Evolutionary conservation across 345 rosid genomes (phyloP), one percentile per base, ranked within the genome.

Genomic region (Eucalyptus caleyi): DNA sequence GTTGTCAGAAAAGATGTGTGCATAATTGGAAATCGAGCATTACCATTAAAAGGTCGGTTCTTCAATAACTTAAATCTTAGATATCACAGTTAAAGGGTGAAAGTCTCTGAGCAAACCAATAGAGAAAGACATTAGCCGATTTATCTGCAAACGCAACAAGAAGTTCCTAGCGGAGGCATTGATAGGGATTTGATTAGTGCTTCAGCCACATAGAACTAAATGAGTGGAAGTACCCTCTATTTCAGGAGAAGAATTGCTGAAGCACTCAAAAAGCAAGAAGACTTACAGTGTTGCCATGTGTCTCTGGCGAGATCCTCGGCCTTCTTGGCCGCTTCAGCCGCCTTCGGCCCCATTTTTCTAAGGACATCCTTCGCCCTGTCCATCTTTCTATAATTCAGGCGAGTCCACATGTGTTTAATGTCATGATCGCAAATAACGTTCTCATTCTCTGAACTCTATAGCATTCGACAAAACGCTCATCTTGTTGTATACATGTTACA

Each of bases 261-360:
- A 86, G 37, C 86, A 54, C n/a, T 81, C 65, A 26, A 86, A 86
- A 15, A 87, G 18, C 40, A 45, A 50, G 67, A 86, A 42, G 40
- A 56, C 91, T 67, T 16, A 90, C 88, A 15, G 88, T 90, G 90
- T 56, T 86, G 91, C 91, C 91, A 90, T 10, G 90, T 88, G 50
- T 90, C 88, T 34, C 90, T 88, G 50, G 91, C 69, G 40, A 90
- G 89, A 88, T 90, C 90, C 90, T 27, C 90, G 50, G 91, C 90
- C 32, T 90, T 88, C 90, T 86, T 90, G 81, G 91, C 59, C 19
- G 88, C 86, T 82, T 90, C 90, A 23, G 88, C 88, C 21, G 44
- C 88, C 88, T 54, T 88, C 88, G 24, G 88, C 42, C 91, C 90
- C 91, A 45, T 72, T 82, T 86, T 86, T 51, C 90, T 86, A 15